A percentile compares a stretch with the other conserved stretches of the same genome.
Evolutionary conservation across 129 eudicot genomes (phyloP).

Genomic region (Rutidosis leptorrhynchoides): DNA sequence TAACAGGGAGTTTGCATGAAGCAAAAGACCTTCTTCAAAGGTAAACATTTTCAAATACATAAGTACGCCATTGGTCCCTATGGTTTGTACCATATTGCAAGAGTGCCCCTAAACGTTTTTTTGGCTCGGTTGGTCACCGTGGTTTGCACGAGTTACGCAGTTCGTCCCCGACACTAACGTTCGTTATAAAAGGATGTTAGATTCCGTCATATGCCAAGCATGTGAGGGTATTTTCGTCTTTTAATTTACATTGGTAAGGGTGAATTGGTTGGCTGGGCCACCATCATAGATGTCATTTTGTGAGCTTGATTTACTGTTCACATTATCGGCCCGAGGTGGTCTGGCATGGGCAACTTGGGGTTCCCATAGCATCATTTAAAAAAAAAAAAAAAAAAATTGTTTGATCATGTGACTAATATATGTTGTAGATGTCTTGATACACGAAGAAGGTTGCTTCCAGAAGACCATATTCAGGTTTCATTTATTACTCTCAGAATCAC

Average conservation of each 20-base stretch:
- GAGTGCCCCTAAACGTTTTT: no score
- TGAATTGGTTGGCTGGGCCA: background rate
- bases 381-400: no score
- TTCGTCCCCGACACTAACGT: no score
- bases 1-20: slow-evolving; percentile 60
- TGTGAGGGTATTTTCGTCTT: no score
- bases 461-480: slow-evolving; percentile 81
- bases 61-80: no score
- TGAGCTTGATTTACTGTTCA: background rate
- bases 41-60: slow-evolving; percentile 32
- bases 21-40: slow-evolving; percentile 73
- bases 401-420: background rate
- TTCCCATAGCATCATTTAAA: background rate
- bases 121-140: no score
- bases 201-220: no score
- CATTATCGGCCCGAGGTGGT: background rate
- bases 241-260: no score
- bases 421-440: slow-evolving; percentile 74
- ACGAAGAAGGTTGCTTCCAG: slow-evolving; percentile 57
- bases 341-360: background rate
- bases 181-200: no score
- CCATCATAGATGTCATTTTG: background rate
- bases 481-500: background rate
- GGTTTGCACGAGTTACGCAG: no score
- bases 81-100: no score